Evolutionary conservation across 2,329 filamentous ascomycete genomes (phyloP), one percentile per base, ranked within the genome.

Genomic region (Botrytis cinerea): DNA sequence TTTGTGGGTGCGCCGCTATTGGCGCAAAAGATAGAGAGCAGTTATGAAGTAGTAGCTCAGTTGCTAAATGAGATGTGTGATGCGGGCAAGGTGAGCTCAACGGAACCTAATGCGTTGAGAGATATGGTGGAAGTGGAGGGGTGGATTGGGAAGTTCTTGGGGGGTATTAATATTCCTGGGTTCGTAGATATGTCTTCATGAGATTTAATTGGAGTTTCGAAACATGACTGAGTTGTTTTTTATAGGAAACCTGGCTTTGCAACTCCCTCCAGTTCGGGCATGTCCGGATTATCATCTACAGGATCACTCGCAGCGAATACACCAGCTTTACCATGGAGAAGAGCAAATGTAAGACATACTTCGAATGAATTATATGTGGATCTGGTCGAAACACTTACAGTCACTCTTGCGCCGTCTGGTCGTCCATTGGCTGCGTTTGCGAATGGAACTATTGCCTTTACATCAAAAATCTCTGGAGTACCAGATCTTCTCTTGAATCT

Each of bases 351-450:
- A 71, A 89, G 95, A 25, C 96, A 99, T 82, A 98, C 95, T 6
- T 97, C 93, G 72, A 99, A 98, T 83, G 96, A 99, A 82, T 87
- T 99, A 77, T 98, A 98, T 81, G 95, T 97, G 73, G 96, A 99
- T 81, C 90, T 99, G 20, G 90, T 99, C 75, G 96, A 99, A 84
- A 94, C 93, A 1, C 86, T 99, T 0, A 89, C 91, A 1, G 93
- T 98, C 59, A 97, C 92, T 0, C 87, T 98, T 60, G 94, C 96
- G 0, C 96, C 96, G 0, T 98, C 95, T 0, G 96, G 96, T 7
- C 88, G 94, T 22, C 92, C 95, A 1, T 86, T 99, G 35, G 91
- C 93, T 12, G 95, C 96, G 4, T 91, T 97, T 76, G 93, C 94
- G 22, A 93, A 96, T 78, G 96, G 96, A 25, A 97, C 94, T 7